A percentile compares a stretch with the other conserved stretches of the same genome.
Conservation (phyloP, 2,329 filamentous ascomycete species). For the Calonectria naviculata region DNA sequence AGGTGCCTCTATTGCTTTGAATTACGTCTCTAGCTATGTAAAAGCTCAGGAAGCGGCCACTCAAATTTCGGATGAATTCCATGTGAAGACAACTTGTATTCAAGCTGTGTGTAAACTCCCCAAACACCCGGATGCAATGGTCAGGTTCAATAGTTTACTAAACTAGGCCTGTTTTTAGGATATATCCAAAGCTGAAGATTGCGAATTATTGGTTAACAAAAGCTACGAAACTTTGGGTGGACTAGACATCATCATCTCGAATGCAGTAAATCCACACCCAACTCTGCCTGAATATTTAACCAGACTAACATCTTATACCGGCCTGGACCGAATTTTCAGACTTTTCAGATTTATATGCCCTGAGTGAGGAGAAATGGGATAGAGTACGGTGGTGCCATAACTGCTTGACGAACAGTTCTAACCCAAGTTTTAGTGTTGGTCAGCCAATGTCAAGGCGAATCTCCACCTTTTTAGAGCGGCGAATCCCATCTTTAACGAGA, state of each 20-base stretch:
- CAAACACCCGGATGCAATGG: not conserved
- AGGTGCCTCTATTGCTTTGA: not conserved
- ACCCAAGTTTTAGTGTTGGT: not conserved
- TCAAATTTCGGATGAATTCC: not conserved
- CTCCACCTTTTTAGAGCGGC: not conserved
- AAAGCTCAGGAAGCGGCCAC: not conserved
- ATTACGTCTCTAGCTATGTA: not conserved
- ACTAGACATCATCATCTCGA: not conserved
- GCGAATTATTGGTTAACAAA: not conserved
- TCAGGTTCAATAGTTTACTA: not conserved
- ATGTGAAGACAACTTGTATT: not conserved
- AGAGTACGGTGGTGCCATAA: not conserved
- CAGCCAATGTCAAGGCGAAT: not conserved
- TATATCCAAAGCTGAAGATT: not conserved
- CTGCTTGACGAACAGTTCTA: not conserved
- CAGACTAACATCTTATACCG: not conserved
- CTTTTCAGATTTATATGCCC: not conserved
- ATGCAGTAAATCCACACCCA: not conserved
- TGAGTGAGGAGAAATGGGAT: not conserved
- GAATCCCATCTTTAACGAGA: not conserved
- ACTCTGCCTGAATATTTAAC: fast-evolving
- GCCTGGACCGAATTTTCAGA: not conserved
- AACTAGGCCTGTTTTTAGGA: not conserved
- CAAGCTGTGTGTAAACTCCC: not conserved
- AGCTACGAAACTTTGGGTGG: not conserved